Evolutionary conservation across 192 early-diverging fungal species (phyloP), one percentile per base, ranked within the genome.

Genomic region (Entophlyctis luteolus): DNA sequence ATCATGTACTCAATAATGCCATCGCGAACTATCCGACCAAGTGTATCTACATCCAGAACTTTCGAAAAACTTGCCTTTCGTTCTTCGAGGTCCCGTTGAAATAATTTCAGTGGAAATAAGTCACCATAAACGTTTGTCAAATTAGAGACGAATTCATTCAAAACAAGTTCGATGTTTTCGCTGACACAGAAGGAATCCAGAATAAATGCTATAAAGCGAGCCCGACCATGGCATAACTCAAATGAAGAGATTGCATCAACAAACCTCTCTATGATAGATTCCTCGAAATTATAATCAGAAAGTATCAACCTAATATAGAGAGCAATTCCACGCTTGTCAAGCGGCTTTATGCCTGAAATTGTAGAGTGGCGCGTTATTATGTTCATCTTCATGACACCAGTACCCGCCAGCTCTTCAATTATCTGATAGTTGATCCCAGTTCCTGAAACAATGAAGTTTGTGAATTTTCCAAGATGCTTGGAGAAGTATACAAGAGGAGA

Each of bases 121-220:
- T 0, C 22, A 2, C 72, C 48, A 20, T 72, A 25, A 27, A 68
- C 20, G 25, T 60, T 69, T 33, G 70, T 23, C 31, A 73, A 31
- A 32, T 22, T 45, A 12, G 29, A 20, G 35, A 73, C 59, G 48
- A 73, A 73, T 55, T 48, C 37, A 50, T 32, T 48, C 2, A 73
- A 72, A n/a, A 69, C 68, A 48, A 49, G 8, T 20, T 73, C 58
- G 18, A 72, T 67, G 42, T 74, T 48, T 16, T 73, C 62, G 48
- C 38, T 53, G n/a, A 35, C 32, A 31, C 62, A 31, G 55, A 68
- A 73, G 4, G 45, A 42, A 72, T 73, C 72, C 2, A 73, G 46
- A 67, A 73, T 69, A 65, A 62, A 73, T 20, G 72, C 72, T 23
- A 73, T 28, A 48, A 73, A 73, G n/a, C 72, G 37, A n/a, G 71